phyloP scores from a whole-genome alignment of 1,139 yeast genomes.

The Taphrina confusa region DNA sequence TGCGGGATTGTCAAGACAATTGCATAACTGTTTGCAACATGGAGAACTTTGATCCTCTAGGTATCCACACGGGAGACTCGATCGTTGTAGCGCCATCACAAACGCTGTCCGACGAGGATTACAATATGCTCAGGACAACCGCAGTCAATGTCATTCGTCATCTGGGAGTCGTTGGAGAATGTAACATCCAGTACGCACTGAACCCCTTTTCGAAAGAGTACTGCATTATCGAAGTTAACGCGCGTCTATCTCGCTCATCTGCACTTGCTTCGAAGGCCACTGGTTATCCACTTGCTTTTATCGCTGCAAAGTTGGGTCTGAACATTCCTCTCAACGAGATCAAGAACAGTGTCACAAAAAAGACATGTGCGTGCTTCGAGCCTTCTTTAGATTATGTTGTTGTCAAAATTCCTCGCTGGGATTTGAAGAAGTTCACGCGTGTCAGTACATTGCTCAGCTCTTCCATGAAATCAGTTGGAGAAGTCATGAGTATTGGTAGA shows the following conservation, averaged over 20 bases:
- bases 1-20: conserved; percentile 94
- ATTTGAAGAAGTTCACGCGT: conserved; percentile 89
- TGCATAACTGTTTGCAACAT: conserved; percentile 99
- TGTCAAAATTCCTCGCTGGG: conserved; percentile 99
- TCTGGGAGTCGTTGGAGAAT: conserved; percentile 98
- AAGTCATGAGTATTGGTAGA: conserved; percentile 97
- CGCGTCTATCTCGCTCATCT: conserved; percentile 95
- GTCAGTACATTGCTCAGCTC: conserved; percentile 87
- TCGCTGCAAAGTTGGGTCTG: conserved; percentile 95
- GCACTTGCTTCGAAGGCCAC: conserved; percentile 99
- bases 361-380: conserved; percentile 95
- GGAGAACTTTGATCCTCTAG: conserved; percentile 98
- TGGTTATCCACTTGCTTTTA: conserved; percentile 96
- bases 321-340: conserved; percentile 91
- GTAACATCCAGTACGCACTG: conserved; percentile 96
- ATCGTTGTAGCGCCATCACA: conserved; percentile 99
- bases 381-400: conserved; percentile 97
- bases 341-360: conserved; percentile 89
- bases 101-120: conserved; percentile 94
- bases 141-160: conserved; percentile 97
- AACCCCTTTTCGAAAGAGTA: conserved; percentile 93
- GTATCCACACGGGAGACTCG: conserved; percentile 98
- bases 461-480: conserved; percentile 98
- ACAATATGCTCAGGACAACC: conserved; percentile 96
- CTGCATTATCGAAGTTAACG: conserved; percentile 96